A percentile compares a stretch with the other conserved stretches of the same genome.
Conservation (phyloP, 495 filamentous ascomycete genomes). For the Aspergillus nanangensis region DNA sequence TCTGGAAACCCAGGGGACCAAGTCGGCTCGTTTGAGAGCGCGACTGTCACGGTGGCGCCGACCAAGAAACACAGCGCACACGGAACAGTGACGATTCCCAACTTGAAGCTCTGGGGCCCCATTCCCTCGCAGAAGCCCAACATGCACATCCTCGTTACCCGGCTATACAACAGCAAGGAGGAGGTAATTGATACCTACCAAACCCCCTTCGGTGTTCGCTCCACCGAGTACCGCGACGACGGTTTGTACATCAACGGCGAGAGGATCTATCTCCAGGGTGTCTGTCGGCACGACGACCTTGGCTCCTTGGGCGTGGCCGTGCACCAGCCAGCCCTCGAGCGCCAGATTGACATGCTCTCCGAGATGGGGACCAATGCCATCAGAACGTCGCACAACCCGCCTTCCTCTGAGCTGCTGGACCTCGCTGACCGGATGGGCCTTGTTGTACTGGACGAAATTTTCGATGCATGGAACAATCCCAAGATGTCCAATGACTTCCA, state of each 20-base stretch:
- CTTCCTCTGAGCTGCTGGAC: slow-evolving; percentile 3
- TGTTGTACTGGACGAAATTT: slow-evolving; percentile 2
- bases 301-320: slow-evolving; percentile 1
- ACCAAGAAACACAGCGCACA: neutral
- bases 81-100: neutral
- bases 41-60: neutral
- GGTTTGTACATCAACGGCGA: neutral
- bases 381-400: slow-evolving; percentile 6
- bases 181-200: too few species aligned
- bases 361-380: slow-evolving; percentile 6
- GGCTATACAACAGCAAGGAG: neutral
- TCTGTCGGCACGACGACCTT: slow-evolving; percentile 5
- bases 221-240: neutral
- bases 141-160: neutral
- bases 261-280: too few species aligned
- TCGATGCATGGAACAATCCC: neutral
- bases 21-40: neutral
- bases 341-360: neutral
- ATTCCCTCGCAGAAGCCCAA: neutral
- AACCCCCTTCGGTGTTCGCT: neutral
- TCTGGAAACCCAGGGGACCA: neutral
- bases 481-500: neutral
- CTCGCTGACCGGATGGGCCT: slow-evolving; percentile 6
- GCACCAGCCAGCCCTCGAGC: neutral
- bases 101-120: slow-evolving; percentile 2